Conservation (phyloP, 106 monocot genomes). For the Apostasia ramifera region DNA sequence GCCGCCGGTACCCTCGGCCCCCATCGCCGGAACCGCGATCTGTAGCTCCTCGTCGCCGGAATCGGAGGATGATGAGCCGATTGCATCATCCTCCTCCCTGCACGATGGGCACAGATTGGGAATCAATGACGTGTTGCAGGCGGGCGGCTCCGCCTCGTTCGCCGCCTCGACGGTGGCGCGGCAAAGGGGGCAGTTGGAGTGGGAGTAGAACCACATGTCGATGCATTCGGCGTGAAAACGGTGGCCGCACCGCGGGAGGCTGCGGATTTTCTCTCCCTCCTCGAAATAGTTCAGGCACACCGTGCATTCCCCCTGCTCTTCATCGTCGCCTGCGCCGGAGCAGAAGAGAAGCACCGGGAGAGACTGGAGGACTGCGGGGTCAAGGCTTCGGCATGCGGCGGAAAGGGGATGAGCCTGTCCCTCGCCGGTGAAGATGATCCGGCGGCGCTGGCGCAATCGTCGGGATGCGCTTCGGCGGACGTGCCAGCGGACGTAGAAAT, state of each 20-base stretch:
- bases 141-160: background rate
- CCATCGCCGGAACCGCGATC: background rate
- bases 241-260: slow-evolving; percentile 18
- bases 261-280: slow-evolving; percentile 17
- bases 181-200: slow-evolving; percentile 27
- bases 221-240: slow-evolving; percentile 24
- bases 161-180: slow-evolving; percentile 6
- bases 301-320: slow-evolving; percentile 16
- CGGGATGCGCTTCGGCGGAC: slow-evolving; percentile 4
- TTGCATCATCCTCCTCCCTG: too few species aligned
- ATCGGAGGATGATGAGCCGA: background rate
- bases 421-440: slow-evolving; percentile 4
- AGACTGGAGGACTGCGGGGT: slow-evolving; percentile 1
- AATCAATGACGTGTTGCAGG: too few species aligned
- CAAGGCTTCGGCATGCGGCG: slow-evolving; percentile 2
- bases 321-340: background rate
- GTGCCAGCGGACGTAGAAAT: slow-evolving; percentile 22
- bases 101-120: background rate
- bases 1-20: background rate
- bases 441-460: slow-evolving; percentile 4
- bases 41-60: background rate
- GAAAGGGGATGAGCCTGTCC: background rate
- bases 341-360: slow-evolving; percentile 2
- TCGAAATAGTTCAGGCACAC: slow-evolving; percentile 22
- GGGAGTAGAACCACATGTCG: slow-evolving; percentile 26